Evolutionary conservation across 192 early-diverging fungal genomes (phyloP).

Genomic region (Spizellomyces punctatus): DNA sequence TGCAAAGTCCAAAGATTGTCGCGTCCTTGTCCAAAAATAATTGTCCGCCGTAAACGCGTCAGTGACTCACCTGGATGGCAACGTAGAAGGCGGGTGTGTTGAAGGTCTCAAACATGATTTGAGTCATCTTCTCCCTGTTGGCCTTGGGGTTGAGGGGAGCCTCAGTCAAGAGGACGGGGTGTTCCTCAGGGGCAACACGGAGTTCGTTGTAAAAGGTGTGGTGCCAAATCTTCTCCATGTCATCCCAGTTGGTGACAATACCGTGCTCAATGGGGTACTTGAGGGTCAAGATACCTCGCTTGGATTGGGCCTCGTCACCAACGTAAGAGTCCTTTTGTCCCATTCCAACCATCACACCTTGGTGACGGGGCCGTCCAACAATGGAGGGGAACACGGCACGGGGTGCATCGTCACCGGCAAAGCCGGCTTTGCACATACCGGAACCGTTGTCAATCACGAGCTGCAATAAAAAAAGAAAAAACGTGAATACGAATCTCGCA

Average conservation of each 20-base stretch:
- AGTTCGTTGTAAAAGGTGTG: constrained; percentile 98
- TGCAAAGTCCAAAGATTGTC: not conserved
- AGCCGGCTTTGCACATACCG: constrained; percentile 77
- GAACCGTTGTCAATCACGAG: constrained; percentile 72
- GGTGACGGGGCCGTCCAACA: constrained; percentile 71
- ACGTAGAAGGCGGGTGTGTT: constrained; percentile 97
- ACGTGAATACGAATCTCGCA: not conserved
- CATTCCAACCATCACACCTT: constrained; percentile 75
- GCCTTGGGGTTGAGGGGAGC: constrained; percentile 97
- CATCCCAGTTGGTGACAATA: constrained; percentile 78
- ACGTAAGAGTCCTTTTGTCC: constrained; percentile 75
- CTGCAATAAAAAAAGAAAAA: constrained; percentile 19
- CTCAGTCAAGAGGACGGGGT: constrained; percentile 97
- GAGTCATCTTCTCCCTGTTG: constrained; percentile 99
- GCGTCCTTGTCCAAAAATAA: not conserved
- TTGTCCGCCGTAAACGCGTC: not conserved
- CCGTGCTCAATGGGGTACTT: constrained; percentile 78
- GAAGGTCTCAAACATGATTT: constrained; percentile 99
- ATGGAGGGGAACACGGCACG: constrained; percentile 71
- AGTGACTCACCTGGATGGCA: constrained; percentile 69
- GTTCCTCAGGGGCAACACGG: constrained; percentile 96
- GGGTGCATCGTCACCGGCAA: constrained; percentile 71
- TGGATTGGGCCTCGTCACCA: constrained; percentile 74
- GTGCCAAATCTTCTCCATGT: constrained; percentile 84
- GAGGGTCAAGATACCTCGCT: constrained; percentile 70